A percentile compares a stretch with the other conserved stretches of the same genome.
Conservation (phyloP, 2,329 filamentous ascomycete species). For the Berkeleyomyces basicola region DNA sequence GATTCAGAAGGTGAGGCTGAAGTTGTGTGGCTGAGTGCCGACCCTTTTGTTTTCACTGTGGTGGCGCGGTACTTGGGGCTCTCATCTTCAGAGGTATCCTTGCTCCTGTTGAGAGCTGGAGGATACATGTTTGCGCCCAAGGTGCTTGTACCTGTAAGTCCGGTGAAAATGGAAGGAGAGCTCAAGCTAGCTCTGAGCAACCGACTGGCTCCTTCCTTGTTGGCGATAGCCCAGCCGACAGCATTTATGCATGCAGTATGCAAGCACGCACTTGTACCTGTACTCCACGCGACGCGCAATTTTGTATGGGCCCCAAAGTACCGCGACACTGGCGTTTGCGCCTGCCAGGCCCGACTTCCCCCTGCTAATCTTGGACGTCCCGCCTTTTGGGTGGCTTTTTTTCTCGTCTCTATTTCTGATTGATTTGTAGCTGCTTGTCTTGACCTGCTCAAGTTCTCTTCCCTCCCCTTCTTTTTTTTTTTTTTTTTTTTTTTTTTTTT, state of each 20-base stretch:
- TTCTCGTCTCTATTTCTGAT: not conserved
- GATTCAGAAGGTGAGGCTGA: not conserved
- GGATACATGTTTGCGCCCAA: not conserved
- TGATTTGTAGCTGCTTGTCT: not conserved
- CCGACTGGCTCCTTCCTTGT: not conserved
- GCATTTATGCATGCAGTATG: not conserved
- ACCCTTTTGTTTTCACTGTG: not conserved
- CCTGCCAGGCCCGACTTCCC: not conserved
- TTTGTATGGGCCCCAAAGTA: not conserved
- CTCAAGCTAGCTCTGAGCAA: not conserved
- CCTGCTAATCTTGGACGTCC: not conserved
- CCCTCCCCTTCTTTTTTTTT: not conserved
- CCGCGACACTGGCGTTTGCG: not conserved
- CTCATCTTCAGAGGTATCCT: not conserved
- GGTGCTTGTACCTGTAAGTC: not conserved
- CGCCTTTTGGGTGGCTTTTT: conserved; percentile 8
- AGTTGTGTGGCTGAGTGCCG: not conserved
- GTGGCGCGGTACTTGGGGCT: not conserved
- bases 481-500: conserved; percentile 1
- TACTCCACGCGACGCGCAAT: not conserved
- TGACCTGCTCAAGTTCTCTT: not conserved
- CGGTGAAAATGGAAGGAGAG: not conserved
- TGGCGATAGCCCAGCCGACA: not conserved
- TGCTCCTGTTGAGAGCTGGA: not conserved
- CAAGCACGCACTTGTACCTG: not conserved